phyloP scores from a whole-genome alignment of 768 basidiomycete genomes.

The Boletus tylopilopsis region DNA sequence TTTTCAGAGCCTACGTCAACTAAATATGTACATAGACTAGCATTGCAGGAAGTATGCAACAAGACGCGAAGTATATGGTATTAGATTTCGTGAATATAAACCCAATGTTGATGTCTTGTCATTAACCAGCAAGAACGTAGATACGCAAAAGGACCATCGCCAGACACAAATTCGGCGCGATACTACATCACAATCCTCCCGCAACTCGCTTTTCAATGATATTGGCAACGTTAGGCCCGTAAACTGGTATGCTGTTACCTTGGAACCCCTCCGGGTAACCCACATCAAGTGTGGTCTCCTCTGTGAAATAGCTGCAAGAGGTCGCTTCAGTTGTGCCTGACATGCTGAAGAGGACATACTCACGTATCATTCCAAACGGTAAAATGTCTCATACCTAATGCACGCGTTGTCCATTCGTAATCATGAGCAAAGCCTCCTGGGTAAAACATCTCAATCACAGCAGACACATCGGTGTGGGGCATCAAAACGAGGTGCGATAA shows the following conservation, averaged over 20 bases:
- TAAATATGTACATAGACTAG: no score
- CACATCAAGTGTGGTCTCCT: slow-evolving; percentile 43
- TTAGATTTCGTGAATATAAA: neutral
- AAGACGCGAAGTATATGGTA: neutral
- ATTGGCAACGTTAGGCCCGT: slow-evolving; percentile 60
- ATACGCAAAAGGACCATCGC: neutral
- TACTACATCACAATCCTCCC: slow-evolving; percentile 16
- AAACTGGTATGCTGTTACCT: slow-evolving; percentile 67
- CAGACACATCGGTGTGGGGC: slow-evolving; percentile 68
- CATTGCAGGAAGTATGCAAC: no score
- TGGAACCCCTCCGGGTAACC: slow-evolving; percentile 87
- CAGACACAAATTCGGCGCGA: no score
- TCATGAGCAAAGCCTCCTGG: slow-evolving; percentile 81
- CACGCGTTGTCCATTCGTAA: slow-evolving; percentile 77
- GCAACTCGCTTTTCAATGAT: slow-evolving; percentile 70
- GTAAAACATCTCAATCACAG: slow-evolving; percentile 84
- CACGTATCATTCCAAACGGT: slow-evolving; percentile 81
- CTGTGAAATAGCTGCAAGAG: slow-evolving; percentile 14
- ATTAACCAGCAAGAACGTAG: no score
- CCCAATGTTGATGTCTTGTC: no score
- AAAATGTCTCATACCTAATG: slow-evolving; percentile 71
- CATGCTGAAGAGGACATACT: slow-evolving; percentile 18
- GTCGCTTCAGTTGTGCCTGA: neutral
- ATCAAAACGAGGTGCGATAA: slow-evolving; percentile 84
- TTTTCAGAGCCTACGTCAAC: slow-evolving; percentile 30